Conservation (phyloP, 2,329 filamentous ascomycete species). For the Hawksworthiomyces lignivorus region DNA sequence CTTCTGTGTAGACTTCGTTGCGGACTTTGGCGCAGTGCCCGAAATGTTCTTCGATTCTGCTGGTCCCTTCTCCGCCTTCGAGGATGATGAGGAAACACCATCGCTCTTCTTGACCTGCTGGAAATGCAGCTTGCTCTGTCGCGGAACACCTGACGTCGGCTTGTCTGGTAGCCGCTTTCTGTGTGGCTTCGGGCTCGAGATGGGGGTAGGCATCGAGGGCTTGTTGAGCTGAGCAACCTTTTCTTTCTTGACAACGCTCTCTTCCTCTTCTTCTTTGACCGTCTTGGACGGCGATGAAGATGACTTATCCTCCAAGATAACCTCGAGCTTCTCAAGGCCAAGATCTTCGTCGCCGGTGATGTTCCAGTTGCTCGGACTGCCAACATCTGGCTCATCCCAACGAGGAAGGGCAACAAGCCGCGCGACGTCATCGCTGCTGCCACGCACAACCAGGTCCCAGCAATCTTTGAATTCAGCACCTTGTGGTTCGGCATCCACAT, state of each 20-base stretch:
- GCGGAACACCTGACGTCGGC: constrained; percentile 26
- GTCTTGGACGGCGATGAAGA: constrained; percentile 2
- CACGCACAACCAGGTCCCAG: constrained; percentile 85
- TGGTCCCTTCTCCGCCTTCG: constrained; percentile 2
- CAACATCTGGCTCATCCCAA: constrained; percentile 50
- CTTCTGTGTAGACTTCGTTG: constrained; percentile 11
- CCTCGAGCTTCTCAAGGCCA: constrained; percentile 30
- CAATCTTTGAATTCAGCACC: constrained; percentile 82
- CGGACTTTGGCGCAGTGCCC: too few species aligned
- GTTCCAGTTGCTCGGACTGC: constrained; percentile 30
- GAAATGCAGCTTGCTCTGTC: constrained; percentile 46
- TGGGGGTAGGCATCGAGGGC: constrained; percentile 45
- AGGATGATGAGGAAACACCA: not conserved
- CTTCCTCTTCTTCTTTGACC: not conserved
- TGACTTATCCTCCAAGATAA: constrained; percentile 31
- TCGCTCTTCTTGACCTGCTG: constrained; percentile 12
- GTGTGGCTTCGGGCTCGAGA: constrained; percentile 45
- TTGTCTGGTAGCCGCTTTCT: constrained; percentile 31
- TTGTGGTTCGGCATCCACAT: constrained; percentile 75
- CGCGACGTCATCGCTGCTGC: constrained; percentile 83
- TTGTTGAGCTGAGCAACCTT: not conserved
- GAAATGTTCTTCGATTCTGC: not conserved
- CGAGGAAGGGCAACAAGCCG: constrained; percentile 56
- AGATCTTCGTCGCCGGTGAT: constrained; percentile 35
- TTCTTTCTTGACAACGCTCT: not conserved